These are phyloP conservation scores for Tephrocybe sp. DNA, from an alignment of 768 basidiomycete species.

Conservation along the genomic window DNA sequence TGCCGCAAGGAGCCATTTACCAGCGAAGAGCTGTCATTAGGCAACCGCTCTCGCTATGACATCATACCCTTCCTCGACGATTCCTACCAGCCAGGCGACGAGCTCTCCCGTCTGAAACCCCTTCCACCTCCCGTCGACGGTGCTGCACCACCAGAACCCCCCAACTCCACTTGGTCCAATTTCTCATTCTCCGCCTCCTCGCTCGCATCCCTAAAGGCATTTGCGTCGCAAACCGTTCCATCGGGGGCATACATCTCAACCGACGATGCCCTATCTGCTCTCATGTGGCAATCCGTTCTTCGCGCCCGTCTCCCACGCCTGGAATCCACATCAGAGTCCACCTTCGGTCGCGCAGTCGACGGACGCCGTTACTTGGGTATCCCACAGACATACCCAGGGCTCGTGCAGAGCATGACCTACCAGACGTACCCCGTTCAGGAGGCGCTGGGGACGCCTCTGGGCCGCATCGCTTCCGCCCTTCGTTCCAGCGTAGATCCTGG, in stretches of 20 bases:
- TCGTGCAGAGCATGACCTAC: background rate
- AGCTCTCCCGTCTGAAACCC: background rate
- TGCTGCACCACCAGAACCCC: background rate
- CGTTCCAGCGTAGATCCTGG: constrained; percentile 21
- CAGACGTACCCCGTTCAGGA: background rate
- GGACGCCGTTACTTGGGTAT: background rate
- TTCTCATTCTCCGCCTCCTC: background rate
- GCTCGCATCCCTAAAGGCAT: constrained; percentile 17
- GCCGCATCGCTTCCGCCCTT: constrained; percentile 21
- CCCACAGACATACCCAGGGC: background rate
- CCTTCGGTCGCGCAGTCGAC: background rate
- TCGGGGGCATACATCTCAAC: constrained; percentile 22
- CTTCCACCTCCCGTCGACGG: background rate
- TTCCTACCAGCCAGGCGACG: background rate
- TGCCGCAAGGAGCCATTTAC: constrained; percentile 22
- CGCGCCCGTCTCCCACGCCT: constrained; percentile 25
- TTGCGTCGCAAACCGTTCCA: constrained; percentile 15
- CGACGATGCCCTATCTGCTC: constrained; percentile 26
- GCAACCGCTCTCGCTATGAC: constrained; percentile 18
- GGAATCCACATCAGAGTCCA: constrained; percentile 2
- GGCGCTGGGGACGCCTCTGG: constrained; percentile 18
- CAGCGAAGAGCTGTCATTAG: constrained; percentile 17
- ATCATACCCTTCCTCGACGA: constrained; percentile 15
- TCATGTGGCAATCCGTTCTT: constrained; percentile 26
- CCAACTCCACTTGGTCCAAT: background rate